These are phyloP conservation scores for Pseudopithomyces chartarum DNA, from an alignment of 2,329 filamentous ascomycete species.

Conservation along the genomic window DNA sequence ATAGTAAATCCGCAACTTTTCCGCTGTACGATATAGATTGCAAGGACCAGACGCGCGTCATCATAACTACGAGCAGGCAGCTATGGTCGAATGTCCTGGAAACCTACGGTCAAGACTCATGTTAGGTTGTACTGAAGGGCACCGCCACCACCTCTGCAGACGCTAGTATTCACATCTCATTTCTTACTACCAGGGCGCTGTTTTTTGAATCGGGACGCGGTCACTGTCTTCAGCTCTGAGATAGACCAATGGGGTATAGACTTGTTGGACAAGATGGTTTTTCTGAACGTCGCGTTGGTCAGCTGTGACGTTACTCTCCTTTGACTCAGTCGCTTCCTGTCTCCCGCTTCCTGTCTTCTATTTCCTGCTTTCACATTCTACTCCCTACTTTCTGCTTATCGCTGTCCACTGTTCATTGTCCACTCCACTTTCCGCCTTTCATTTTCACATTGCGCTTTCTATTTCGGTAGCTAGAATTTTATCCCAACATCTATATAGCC, in stretches of 20 bases:
- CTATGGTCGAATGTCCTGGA: background rate
- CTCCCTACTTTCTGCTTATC: too few species aligned
- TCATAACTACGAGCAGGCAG: background rate
- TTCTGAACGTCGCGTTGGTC: background rate
- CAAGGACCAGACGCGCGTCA: background rate
- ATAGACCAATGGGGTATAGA: background rate
- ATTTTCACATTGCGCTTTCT: background rate
- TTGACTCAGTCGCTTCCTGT: too few species aligned
- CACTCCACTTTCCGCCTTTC: background rate
- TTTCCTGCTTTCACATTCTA: background rate
- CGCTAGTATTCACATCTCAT: background rate
- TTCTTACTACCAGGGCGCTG: background rate
- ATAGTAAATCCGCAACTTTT: background rate
- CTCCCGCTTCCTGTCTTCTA: too few species aligned
- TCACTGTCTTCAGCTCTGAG: background rate
- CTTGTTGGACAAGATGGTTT: too few species aligned
- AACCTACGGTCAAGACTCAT: background rate
- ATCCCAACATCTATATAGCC: background rate
- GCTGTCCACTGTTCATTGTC: too few species aligned
- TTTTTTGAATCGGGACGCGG: background rate
- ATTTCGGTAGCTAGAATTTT: background rate
- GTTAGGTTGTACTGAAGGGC: background rate
- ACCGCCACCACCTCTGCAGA: background rate
- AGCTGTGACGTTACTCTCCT: too few species aligned
- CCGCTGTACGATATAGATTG: background rate